phyloP scores from a whole-genome alignment of 129 eudicot species.

The Cynara cardunculus region DNA sequence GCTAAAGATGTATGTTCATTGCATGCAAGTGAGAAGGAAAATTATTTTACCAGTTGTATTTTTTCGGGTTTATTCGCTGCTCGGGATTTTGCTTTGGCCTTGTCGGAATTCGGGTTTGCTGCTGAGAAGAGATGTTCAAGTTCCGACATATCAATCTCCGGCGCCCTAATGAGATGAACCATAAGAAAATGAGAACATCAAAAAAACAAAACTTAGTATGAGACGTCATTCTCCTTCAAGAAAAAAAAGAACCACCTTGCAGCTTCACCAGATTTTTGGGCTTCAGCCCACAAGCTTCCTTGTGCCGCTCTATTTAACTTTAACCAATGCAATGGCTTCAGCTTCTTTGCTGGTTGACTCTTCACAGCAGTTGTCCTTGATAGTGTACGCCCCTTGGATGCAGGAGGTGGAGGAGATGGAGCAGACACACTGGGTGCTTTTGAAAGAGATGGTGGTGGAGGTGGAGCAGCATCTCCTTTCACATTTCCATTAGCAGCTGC shows the following conservation, averaged over 20 bases:
- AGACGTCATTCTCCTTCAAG: constrained; percentile 13
- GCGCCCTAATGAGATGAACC: constrained; percentile 46
- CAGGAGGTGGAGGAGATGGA: constrained; percentile 40
- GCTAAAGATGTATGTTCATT: neutral
- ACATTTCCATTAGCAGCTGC: constrained; percentile 21
- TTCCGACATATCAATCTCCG: constrained; percentile 92
- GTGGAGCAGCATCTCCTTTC: constrained; percentile 25
- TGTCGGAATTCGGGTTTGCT: constrained; percentile 47
- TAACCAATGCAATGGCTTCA: constrained; percentile 93
- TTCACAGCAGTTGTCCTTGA: constrained; percentile 49
- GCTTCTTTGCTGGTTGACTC: constrained; percentile 50
- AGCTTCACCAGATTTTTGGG: constrained; percentile 72
- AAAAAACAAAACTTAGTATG: neutral
- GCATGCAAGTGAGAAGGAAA: constrained; percentile 12
- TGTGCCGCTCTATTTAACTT: constrained; percentile 69
- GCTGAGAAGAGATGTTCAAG: constrained; percentile 87
- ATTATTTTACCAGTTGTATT: constrained; percentile 68
- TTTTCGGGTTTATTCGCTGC: constrained; percentile 63
- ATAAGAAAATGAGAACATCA: neutral
- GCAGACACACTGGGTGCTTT: constrained; percentile 16
- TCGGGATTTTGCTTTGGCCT: constrained; percentile 43
- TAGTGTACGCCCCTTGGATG: constrained; percentile 36
- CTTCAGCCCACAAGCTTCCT: constrained; percentile 98
- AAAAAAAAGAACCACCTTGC: constrained; percentile 50
- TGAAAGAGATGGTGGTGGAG: constrained; percentile 27